Evolutionary conservation across 2,329 filamentous ascomycete genomes (phyloP).

Genomic region (Plectosphaerella cucumerina): DNA sequence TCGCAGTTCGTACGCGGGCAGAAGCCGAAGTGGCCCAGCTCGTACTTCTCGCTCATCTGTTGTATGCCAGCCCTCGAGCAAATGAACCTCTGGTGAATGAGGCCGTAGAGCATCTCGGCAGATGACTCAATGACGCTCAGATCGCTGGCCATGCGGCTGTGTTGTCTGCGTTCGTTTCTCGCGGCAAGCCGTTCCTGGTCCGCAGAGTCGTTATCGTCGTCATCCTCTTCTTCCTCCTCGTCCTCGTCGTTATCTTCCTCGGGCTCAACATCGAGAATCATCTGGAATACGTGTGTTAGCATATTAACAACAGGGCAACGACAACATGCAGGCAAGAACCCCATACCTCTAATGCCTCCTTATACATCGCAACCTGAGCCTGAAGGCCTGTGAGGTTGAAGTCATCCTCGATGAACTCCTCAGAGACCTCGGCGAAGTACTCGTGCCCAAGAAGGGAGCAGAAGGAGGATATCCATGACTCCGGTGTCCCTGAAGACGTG

Average conservation of each 20-base stretch:
- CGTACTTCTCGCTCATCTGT: slow-evolving; percentile 99
- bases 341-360: slow-evolving; percentile 83
- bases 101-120: slow-evolving; percentile 94
- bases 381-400: slow-evolving; percentile 97
- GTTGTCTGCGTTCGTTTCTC: slow-evolving; percentile 66
- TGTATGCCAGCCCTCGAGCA: slow-evolving; percentile 94
- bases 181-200: slow-evolving; percentile 51
- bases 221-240: slow-evolving; percentile 72
- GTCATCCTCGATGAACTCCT: slow-evolving; percentile 99
- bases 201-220: slow-evolving; percentile 66
- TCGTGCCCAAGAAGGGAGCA: slow-evolving; percentile 94
- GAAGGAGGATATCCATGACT: slow-evolving; percentile 98
- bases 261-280: slow-evolving; percentile 97
- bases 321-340: neutral
- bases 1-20: slow-evolving; percentile 95
- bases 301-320: neutral
- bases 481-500: slow-evolving; percentile 58
- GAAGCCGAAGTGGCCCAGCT: slow-evolving; percentile 90
- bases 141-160: slow-evolving; percentile 83
- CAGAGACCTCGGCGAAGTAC: slow-evolving; percentile 97
- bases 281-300: slow-evolving; percentile 41
- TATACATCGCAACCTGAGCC: slow-evolving; percentile 96
- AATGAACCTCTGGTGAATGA: slow-evolving; percentile 98
- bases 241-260: slow-evolving; percentile 90
- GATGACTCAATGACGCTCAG: slow-evolving; percentile 94